A percentile compares a stretch with the other conserved stretches of the same genome.
phyloP scores from a whole-genome alignment of 1,284 basidiomycete species.

The Leccinum cinnamomeum region DNA sequence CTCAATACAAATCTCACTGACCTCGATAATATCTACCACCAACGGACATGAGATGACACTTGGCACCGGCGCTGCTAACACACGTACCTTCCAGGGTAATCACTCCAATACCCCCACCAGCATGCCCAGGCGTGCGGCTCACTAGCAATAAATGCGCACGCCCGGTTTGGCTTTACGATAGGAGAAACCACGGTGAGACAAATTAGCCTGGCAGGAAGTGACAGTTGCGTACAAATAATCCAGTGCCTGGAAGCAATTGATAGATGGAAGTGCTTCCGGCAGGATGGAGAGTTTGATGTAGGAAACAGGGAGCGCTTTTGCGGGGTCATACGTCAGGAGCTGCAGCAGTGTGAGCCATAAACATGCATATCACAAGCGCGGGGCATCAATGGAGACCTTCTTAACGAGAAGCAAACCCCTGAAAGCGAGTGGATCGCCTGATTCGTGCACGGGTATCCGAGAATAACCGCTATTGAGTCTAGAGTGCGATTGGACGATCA shows the following conservation, averaged over 20 bases:
- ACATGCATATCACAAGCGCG: not conserved
- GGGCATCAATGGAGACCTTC: conserved; percentile 46
- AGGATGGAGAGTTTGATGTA: conserved; percentile 78
- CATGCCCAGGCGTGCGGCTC: conserved; percentile 76
- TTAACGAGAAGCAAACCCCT: conserved; percentile 88
- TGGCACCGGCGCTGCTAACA: not conserved
- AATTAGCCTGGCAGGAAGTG: conserved; percentile 2
- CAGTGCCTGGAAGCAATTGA: conserved; percentile 83
- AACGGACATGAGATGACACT: not conserved
- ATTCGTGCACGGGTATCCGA: conserved; percentile 88
- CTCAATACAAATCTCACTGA: conserved; percentile 21
- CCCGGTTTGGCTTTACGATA: conserved; percentile 82
- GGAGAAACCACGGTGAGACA: conserved; percentile 35
- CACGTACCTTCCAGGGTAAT: conserved; percentile 72
- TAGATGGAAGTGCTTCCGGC: conserved; percentile 86
- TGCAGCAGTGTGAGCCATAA: not conserved
- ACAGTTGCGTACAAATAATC: conserved; percentile 72
- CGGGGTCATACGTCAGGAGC: conserved; percentile 90
- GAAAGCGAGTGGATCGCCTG: conserved; percentile 75
- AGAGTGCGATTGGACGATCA: conserved; percentile 12
- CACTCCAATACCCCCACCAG: conserved; percentile 82
- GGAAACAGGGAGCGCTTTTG: conserved; percentile 74
- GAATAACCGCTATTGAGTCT: conserved; percentile 86
- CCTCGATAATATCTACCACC: conserved; percentile 67
- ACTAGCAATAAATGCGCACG: conserved; percentile 91